Evolutionary conservation across 2,329 filamentous ascomycete species (phyloP).

Genomic region (Daldinia sp.): DNA sequence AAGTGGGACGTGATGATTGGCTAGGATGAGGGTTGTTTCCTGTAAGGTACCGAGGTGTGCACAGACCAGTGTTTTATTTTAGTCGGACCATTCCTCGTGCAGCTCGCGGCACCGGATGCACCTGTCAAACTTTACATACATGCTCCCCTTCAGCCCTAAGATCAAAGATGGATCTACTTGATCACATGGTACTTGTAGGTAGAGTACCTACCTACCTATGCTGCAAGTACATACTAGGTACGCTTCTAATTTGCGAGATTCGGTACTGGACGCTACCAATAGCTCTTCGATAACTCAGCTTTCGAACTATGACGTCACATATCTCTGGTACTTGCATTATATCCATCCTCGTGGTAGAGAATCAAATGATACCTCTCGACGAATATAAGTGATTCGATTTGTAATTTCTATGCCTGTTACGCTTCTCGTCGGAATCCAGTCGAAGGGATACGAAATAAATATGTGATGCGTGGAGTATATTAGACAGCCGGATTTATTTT

Average conservation of each 20-base stretch:
- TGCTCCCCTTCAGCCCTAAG: slow-evolving; percentile 26
- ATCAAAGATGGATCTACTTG: slow-evolving; percentile 15
- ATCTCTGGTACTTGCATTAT: background rate
- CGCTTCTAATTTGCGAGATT: slow-evolving; percentile 5
- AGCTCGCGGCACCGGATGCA: slow-evolving; percentile 27
- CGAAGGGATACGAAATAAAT: background rate
- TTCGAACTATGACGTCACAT: slow-evolving; percentile 25
- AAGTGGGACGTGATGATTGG: background rate
- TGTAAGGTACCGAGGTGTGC: slow-evolving; percentile 29
- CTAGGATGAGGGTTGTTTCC: background rate
- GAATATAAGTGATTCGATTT: slow-evolving; percentile 6
- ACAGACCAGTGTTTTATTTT: slow-evolving; percentile 28
- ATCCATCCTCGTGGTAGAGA: slow-evolving; percentile 15
- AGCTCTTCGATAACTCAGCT: slow-evolving; percentile 9
- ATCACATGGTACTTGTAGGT: slow-evolving; percentile 35
- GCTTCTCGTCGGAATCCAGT: background rate
- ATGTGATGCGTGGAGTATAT: background rate
- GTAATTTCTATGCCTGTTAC: background rate
- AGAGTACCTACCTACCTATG: slow-evolving; percentile 1
- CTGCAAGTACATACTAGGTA: background rate
- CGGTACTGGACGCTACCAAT: background rate
- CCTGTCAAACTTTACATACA: slow-evolving; percentile 13
- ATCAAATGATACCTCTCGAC: slow-evolving; percentile 21
- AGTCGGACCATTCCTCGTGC: slow-evolving; percentile 18
- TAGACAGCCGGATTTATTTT: background rate